phyloP scores from a whole-genome alignment of 345 rosid genomes.

The Streptanthus diversifolius region DNA sequence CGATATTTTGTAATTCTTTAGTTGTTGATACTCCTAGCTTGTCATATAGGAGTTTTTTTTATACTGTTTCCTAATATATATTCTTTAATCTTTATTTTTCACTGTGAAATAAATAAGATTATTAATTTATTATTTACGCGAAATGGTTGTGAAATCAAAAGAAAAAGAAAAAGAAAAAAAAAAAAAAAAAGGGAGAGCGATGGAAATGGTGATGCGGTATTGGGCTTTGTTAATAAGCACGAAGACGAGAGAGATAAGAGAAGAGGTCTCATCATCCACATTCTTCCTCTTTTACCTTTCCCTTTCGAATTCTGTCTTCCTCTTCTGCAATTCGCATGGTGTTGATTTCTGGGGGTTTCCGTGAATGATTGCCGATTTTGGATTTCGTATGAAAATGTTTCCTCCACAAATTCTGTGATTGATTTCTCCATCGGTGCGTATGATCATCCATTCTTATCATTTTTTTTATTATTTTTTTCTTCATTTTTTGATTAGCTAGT shows the following conservation, averaged over 20 bases:
- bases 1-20: constrained; percentile 12
- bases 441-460: background rate
- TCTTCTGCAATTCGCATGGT: background rate
- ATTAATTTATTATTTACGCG: background rate
- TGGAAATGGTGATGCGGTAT: constrained; percentile 20
- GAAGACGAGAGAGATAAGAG: constrained; percentile 3
- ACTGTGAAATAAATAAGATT: too few relatives aligned
- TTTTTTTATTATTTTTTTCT: background rate
- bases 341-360: background rate
- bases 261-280: constrained; percentile 23
- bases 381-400: background rate
- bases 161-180: background rate
- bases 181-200: background rate
- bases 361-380: background rate
- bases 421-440: constrained; percentile 5
- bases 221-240: constrained; percentile 32
- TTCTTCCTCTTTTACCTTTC: constrained; percentile 2
- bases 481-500: background rate
- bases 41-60: background rate
- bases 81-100: too few relatives aligned
- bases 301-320: background rate
- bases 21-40: constrained; percentile 16
- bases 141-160: background rate
- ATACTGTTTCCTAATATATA: background rate
- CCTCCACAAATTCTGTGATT: too few relatives aligned